Percentiles rank a stretch among this genome's conserved stretches.
phyloP scores from a whole-genome alignment of 78 protist genomes.

The Isochrysis galbana region DNA sequence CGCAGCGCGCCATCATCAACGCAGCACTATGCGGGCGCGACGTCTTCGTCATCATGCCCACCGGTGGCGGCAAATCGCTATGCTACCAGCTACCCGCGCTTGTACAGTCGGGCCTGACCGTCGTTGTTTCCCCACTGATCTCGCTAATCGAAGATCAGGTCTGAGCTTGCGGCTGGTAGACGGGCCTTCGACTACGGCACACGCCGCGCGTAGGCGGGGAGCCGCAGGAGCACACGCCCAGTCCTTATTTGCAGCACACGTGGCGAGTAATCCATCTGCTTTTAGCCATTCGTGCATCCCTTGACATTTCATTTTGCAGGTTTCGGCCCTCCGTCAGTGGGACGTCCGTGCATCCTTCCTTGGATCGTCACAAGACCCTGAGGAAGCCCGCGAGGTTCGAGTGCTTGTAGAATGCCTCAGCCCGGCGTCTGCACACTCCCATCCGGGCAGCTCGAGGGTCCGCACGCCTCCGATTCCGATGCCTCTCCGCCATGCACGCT shows the following conservation, averaged over 20 bases:
- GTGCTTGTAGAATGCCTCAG: no score
- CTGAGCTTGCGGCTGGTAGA: neutral
- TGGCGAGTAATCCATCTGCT: neutral
- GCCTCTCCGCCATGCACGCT: no score
- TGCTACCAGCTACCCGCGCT: conserved; percentile 69
- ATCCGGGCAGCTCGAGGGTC: no score
- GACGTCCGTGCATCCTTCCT: neutral
- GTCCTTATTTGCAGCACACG: neutral
- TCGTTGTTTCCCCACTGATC: conserved; percentile 65
- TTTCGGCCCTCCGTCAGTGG: neutral
- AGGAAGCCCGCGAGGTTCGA: neutral
- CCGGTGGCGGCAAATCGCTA: conserved; percentile 73
- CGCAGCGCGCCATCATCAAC: conserved; percentile 36
- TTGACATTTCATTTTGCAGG: no score
- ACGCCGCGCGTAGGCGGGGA: neutral
- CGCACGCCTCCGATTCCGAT: no score
- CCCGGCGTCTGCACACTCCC: no score
- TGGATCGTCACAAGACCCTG: neutral
- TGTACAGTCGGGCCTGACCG: conserved; percentile 42
- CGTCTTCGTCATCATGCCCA: conserved; percentile 61
- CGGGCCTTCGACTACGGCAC: no score
- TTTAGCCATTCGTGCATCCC: no score
- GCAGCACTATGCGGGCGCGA: conserved; percentile 19
- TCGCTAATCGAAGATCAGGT: conserved; percentile 73
- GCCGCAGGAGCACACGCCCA: neutral